phyloP scores from a whole-genome alignment of 2,329 filamentous ascomycete species.

The Hirsutella rhossiliensis region DNA sequence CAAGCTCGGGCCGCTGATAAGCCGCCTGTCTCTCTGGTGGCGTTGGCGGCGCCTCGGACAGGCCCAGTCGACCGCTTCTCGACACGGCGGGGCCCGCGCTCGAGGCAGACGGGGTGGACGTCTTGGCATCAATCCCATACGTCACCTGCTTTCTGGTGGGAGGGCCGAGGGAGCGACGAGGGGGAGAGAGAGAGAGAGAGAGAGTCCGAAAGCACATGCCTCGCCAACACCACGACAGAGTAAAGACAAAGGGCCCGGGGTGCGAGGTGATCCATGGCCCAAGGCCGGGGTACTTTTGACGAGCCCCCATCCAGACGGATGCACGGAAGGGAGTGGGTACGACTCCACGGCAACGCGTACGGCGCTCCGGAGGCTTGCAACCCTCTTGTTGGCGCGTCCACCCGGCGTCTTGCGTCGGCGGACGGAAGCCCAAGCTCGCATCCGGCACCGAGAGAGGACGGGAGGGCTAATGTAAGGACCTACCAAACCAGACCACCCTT shows the following conservation, averaged over 20 bases:
- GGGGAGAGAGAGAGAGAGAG: too few species aligned
- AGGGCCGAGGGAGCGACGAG: too few species aligned
- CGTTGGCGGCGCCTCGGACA: neutral
- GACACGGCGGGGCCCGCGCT: neutral
- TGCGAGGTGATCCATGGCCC: neutral
- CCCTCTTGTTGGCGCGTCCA: neutral
- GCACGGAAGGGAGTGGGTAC: neutral
- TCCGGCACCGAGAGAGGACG: conserved; percentile 13
- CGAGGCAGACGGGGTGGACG: neutral
- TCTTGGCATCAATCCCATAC: neutral
- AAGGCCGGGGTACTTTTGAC: conserved; percentile 1
- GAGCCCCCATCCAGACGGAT: neutral
- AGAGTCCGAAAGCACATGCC: too few species aligned
- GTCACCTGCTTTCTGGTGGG: neutral
- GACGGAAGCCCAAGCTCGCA: conserved; percentile 11
- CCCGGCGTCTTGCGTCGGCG: conserved; percentile 4
- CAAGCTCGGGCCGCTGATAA: conserved; percentile 1
- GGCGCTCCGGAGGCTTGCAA: neutral
- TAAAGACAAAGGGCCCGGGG: too few species aligned
- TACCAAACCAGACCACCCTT: conserved; percentile 9
- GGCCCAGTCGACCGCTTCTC: neutral
- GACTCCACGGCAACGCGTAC: neutral
- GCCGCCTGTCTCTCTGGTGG: neutral
- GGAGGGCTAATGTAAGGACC: conserved; percentile 22
- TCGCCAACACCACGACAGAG: too few species aligned